Evolutionary conservation across 768 basidiomycete genomes (phyloP).

Genomic region (Rhodocollybia butyracea): DNA sequence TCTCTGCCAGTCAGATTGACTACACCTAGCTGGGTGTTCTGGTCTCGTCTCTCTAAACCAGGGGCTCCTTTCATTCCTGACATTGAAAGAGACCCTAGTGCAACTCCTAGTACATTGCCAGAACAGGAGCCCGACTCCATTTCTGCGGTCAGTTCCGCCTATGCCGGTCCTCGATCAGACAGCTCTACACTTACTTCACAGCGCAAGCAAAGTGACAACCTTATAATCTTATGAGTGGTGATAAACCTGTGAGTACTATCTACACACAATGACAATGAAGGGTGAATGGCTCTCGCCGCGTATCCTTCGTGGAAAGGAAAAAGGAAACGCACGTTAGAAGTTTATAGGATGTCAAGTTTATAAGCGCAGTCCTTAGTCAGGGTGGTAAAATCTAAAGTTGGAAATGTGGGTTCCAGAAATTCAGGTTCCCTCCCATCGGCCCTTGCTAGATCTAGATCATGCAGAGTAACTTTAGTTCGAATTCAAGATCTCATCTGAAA

Average conservation of each 20-base stretch:
- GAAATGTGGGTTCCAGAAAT: too few relatives aligned
- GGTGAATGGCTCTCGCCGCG: neutral
- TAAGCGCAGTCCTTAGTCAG: too few relatives aligned
- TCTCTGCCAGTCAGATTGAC: slow-evolving; percentile 45
- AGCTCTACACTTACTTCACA: neutral
- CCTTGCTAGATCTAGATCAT: too few relatives aligned
- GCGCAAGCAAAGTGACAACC: neutral
- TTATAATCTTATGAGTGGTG: too few relatives aligned
- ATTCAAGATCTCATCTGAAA: too few relatives aligned
- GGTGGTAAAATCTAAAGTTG: too few relatives aligned
- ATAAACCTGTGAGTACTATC: neutral
- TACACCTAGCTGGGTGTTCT: slow-evolving; percentile 38
- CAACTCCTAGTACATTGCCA: too few relatives aligned
- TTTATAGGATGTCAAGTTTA: too few relatives aligned
- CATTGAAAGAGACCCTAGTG: slow-evolving; percentile 5
- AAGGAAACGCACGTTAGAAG: too few relatives aligned
- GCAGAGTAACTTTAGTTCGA: too few relatives aligned
- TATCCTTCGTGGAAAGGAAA: neutral
- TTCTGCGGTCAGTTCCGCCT: slow-evolving; percentile 32
- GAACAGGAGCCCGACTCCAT: slow-evolving; percentile 2
- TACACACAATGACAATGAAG: too few relatives aligned
- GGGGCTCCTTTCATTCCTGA: slow-evolving; percentile 4
- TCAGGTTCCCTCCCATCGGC: too few relatives aligned
- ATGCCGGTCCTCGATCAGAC: slow-evolving; percentile 6
- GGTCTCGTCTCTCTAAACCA: slow-evolving; percentile 21